Evolutionary conservation across 2,329 filamentous ascomycete genomes (phyloP).

Genomic region (Calonectria pseudoturangicola): DNA sequence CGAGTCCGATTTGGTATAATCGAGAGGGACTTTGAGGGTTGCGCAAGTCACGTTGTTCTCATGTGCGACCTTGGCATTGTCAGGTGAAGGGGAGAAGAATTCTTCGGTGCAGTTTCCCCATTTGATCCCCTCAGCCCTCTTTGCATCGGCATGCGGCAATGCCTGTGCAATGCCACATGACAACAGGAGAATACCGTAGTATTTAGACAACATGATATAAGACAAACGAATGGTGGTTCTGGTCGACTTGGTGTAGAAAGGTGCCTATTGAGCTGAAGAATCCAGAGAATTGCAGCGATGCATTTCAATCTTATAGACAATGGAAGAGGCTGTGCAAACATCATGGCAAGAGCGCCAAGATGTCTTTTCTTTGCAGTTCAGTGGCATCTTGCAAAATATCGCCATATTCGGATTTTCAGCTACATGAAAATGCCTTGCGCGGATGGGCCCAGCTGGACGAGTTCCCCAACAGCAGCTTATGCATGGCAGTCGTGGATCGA

Average conservation of each 20-base stretch:
- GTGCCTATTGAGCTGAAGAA: background rate
- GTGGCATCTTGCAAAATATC: background rate
- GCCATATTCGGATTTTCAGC: background rate
- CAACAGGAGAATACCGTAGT: background rate
- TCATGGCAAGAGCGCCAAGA: background rate
- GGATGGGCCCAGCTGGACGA: background rate
- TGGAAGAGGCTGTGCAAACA: background rate
- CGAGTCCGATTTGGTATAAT: background rate
- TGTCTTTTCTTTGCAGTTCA: background rate
- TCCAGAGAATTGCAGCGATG: too few relatives aligned
- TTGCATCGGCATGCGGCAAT: background rate
- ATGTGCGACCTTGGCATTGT: background rate
- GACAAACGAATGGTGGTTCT: background rate
- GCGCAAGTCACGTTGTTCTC: background rate
- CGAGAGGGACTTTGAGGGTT: constrained; percentile 2
- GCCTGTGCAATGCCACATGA: constrained; percentile 6
- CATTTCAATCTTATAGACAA: background rate
- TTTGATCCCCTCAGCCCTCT: background rate
- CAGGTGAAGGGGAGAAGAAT: background rate
- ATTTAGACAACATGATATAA: background rate
- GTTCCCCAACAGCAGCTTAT: background rate
- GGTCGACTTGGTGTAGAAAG: background rate
- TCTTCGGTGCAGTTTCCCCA: constrained; percentile 6
- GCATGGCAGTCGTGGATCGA: background rate
- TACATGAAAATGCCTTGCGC: background rate